phyloP scores from a whole-genome alignment of 805 yeast genomes.

The Priceomyces medius region DNA sequence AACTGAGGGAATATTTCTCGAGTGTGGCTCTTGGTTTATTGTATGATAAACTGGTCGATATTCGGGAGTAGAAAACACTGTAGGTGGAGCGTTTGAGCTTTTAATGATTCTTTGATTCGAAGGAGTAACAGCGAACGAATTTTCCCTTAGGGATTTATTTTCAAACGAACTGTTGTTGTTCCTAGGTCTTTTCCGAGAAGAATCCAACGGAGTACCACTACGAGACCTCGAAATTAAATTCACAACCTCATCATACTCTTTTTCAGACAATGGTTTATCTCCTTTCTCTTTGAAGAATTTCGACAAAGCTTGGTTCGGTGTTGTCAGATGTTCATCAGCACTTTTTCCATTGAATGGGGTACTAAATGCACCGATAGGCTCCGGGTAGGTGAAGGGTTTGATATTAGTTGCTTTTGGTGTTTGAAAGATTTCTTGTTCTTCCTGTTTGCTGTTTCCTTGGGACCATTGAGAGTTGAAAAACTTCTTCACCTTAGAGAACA shows the following conservation, averaged over 20 bases:
- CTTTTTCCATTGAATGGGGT: conserved; percentile 2
- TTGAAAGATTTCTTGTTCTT: neutral
- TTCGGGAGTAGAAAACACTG: conserved; percentile 32
- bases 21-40: conserved; percentile 20
- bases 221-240: conserved; percentile 41
- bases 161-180: neutral
- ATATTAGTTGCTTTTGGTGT: neutral
- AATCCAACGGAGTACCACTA: conserved; percentile 5
- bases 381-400: conserved; percentile 9
- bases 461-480: conserved; percentile 16
- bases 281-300: conserved; percentile 74
- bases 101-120: conserved; percentile 29
- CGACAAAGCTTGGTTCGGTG: conserved; percentile 58
- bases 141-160: neutral
- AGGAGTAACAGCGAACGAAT: conserved; percentile 18
- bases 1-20: conserved; percentile 30
- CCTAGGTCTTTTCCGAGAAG: neutral
- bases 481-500: conserved; percentile 28
- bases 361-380: conserved; percentile 6
- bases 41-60: conserved; percentile 39
- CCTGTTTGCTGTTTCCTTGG: conserved; percentile 5
- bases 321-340: neutral
- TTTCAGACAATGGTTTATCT: conserved; percentile 65
- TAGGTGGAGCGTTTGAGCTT: conserved; percentile 17
- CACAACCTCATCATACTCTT: conserved; percentile 80